Conservation (phyloP, 257 asterid genomes). For the Echites panduratus region DNA sequence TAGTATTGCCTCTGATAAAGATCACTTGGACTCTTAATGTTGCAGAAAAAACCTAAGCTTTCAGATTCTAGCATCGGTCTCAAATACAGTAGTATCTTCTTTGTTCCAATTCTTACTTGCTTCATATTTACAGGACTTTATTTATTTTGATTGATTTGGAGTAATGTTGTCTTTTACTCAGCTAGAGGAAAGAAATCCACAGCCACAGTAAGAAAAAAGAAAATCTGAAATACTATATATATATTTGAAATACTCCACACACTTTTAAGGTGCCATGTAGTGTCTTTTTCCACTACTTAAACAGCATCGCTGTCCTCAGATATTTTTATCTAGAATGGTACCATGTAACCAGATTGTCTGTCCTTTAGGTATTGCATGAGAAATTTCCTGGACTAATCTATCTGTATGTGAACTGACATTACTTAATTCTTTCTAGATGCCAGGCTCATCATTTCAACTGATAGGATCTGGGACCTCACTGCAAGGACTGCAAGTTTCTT, state of each 20-base stretch:
- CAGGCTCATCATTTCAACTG: conserved; percentile 40
- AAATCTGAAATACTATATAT: no score
- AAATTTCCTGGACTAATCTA: background rate
- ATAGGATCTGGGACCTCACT: conserved; percentile 50
- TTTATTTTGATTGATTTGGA: background rate
- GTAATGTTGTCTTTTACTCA: background rate
- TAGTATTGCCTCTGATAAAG: background rate
- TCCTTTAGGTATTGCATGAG: background rate
- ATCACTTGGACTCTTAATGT: background rate
- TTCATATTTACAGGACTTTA: background rate
- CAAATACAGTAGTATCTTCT: no score
- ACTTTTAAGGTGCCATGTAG: background rate
- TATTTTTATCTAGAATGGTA: background rate
- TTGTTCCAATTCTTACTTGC: background rate
- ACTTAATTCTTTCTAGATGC: conserved; percentile 27
- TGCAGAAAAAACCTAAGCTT: background rate
- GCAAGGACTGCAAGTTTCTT: conserved; percentile 43
- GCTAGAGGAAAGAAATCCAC: background rate
- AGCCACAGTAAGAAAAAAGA: background rate
- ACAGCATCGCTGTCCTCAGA: background rate
- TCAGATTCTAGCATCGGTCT: background rate
- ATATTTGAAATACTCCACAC: background rate
- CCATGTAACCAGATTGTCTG: background rate
- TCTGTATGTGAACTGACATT: background rate
- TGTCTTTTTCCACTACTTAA: background rate